These are phyloP conservation scores for Aspergillus sp. DNA, from an alignment of 2,329 filamentous ascomycete genomes.

Conservation along the genomic window DNA sequence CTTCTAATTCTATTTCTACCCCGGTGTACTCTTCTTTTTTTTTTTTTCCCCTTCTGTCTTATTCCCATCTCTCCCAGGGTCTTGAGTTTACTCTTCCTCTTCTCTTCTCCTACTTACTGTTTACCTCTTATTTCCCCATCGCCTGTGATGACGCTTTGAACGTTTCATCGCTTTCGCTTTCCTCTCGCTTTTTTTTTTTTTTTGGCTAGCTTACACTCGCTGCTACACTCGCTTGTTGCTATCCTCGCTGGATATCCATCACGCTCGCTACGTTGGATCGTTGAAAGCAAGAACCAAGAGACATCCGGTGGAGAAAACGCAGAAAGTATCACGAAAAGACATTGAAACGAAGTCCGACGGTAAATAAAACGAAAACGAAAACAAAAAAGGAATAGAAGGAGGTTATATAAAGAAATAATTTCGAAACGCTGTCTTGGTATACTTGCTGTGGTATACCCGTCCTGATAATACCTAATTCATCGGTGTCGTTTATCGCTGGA, in stretches of 20 bases:
- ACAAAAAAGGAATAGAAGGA: conserved; percentile 6
- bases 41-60: conserved; percentile 3
- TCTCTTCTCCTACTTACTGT: conserved; percentile 7
- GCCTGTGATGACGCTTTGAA: conserved; percentile 1
- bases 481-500: not conserved
- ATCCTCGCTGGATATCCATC: conserved; percentile 26
- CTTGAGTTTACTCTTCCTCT: conserved; percentile 9
- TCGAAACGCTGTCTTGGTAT: conserved; percentile 1
- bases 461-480: conserved; percentile 21
- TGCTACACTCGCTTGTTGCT: conserved; percentile 28
- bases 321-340: not conserved
- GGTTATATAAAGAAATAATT: conserved; percentile 4
- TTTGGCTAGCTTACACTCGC: conserved; percentile 31
- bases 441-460: conserved; percentile 11
- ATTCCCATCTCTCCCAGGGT: conserved; percentile 9
- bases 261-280: conserved; percentile 33
- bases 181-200: conserved; percentile 24
- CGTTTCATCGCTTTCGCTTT: conserved; percentile 2
- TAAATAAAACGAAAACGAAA: conserved; percentile 1
- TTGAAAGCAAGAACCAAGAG: not conserved
- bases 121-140: conserved; percentile 4
- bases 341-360: not conserved
- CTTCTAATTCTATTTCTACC: conserved; percentile 2
- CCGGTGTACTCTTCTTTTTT: conserved; percentile 4
- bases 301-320: not conserved